phyloP scores from a whole-genome alignment of 768 basidiomycete genomes.

The Kwoniella newhampshirensis region DNA sequence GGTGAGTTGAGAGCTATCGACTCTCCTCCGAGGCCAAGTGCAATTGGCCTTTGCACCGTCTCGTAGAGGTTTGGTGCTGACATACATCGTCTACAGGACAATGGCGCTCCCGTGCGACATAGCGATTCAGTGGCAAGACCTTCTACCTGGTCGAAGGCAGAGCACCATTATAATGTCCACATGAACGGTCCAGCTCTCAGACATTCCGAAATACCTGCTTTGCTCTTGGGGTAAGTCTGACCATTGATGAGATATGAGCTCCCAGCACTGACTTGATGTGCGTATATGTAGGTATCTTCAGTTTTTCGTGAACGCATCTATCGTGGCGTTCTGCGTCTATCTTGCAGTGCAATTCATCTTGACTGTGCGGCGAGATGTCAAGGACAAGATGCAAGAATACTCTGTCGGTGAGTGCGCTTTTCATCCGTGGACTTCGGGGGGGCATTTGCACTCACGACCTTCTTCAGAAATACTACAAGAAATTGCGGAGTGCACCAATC shows the following conservation, averaged over 20 bases:
- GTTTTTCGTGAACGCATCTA: conserved; percentile 86
- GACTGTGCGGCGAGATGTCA: conserved; percentile 86
- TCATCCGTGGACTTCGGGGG: too few relatives aligned
- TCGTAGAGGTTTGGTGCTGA: too few relatives aligned
- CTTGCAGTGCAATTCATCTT: conserved; percentile 80
- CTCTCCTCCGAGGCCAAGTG: too few relatives aligned
- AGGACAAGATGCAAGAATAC: conserved; percentile 79
- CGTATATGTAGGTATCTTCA: conserved; percentile 70
- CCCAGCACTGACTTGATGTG: not conserved
- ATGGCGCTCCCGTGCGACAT: conserved; percentile 11
- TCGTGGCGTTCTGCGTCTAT: conserved; percentile 80
- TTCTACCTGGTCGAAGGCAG: conserved; percentile 15
- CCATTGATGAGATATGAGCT: not conserved
- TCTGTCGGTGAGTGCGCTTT: conserved; percentile 67
- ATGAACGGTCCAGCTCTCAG: conserved; percentile 39
- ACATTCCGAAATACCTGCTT: conserved; percentile 63
- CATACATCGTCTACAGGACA: not conserved
- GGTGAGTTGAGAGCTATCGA: conserved; percentile 9
- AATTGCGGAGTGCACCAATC: conserved; percentile 78
- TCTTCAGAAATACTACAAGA: conserved; percentile 80
- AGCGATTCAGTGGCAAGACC: conserved; percentile 12
- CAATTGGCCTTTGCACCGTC: too few relatives aligned
- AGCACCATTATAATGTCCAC: conserved; percentile 47
- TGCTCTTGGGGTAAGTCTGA: conserved; percentile 75
- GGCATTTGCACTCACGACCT: not conserved